Base-by-base conservation (phyloP, 2,329 filamentous ascomycete species). In the Xylaria sp. region DNA sequence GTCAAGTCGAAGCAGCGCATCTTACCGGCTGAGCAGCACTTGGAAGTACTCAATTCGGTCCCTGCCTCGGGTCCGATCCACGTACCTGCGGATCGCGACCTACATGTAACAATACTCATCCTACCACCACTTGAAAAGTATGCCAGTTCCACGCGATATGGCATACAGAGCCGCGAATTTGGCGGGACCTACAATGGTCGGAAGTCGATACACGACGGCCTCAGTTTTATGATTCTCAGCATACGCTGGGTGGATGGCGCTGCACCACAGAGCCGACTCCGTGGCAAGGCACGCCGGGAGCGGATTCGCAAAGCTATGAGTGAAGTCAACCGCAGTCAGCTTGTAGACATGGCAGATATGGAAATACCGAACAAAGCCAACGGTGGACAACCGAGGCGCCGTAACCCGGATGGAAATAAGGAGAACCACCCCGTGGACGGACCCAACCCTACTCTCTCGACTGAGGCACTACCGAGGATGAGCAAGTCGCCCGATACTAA, bases 81-180 rank as follows among this genome's bases (percentile, higher is more conserved):
- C 0, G 85, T 92, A 0, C 91, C 90, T 0, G 80, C 84, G 0
- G 89, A 91, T 67, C 90, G 91, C 74, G 96, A 98, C 78, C 82
- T 97, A 51, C 93, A 98, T 74, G 92, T 99, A 72, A 97, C 93
- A 18, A 80, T 98, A 0, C 83, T 98, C 13, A 90, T 99, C 13
- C 85, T 98, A 0, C 96, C 95, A 0, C 86, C 89, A 0, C 83
- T 99, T 3, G 87, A 93, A 71, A 89, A 89, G 69, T 99, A 98
- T 78, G 84, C 88, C 0, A 89, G 90, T 6, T 91, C 89, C 0
- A 91, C 91, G 0, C 88, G 93, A 52, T 94, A 92, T 76, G 95
- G 95, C 2, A 88, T 99, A 66, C 90, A 90, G 73, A 97, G 93
- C 73, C 89, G 94, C 34, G 89, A 91, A 69, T 98, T 94, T 85